Conservation (phyloP, 2,329 filamentous ascomycete species). For the Colletotrichum liriopes region DNA sequence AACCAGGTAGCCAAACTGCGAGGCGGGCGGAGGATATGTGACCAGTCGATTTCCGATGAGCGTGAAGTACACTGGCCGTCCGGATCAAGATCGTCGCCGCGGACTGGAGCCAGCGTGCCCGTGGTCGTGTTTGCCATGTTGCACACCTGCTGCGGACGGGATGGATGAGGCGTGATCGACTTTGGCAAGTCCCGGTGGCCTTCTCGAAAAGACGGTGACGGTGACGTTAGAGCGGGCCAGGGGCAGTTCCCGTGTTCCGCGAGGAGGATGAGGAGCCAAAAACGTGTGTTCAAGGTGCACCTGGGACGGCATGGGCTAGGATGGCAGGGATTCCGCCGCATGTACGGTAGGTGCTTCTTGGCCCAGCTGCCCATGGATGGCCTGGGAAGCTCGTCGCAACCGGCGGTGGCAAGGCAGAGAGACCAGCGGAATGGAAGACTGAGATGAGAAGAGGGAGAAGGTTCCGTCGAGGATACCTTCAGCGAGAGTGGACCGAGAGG, state of each 20-base stretch:
- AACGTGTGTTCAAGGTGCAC: conserved; percentile 35
- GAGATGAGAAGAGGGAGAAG: neutral
- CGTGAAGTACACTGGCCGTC: conserved; percentile 21
- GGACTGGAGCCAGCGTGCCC: conserved; percentile 4
- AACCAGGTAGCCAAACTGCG: neutral
- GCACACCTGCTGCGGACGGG: neutral
- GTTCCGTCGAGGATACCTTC: conserved; percentile 4
- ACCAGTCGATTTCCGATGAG: conserved; percentile 35
- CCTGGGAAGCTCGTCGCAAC: neutral
- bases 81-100: conserved; percentile 31
- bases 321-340: conserved; percentile 25
- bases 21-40: conserved; percentile 14
- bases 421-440: neutral
- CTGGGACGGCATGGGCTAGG: conserved; percentile 23
- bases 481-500: neutral
- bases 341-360: neutral
- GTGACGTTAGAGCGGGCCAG: conserved; percentile 39
- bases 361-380: neutral
- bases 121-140: neutral
- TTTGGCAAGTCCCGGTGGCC: conserved; percentile 21
- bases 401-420: conserved; percentile 1
- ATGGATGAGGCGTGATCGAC: conserved; percentile 34
- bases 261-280: conserved; percentile 41
- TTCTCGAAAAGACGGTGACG: conserved; percentile 44
- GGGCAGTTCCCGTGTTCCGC: conserved; percentile 39